Percentiles rank a stretch among this genome's conserved stretches.
These are phyloP conservation scores for Dispira parvispora DNA, from an alignment of 192 early-diverging fungal species.

Conservation along the genomic window DNA sequence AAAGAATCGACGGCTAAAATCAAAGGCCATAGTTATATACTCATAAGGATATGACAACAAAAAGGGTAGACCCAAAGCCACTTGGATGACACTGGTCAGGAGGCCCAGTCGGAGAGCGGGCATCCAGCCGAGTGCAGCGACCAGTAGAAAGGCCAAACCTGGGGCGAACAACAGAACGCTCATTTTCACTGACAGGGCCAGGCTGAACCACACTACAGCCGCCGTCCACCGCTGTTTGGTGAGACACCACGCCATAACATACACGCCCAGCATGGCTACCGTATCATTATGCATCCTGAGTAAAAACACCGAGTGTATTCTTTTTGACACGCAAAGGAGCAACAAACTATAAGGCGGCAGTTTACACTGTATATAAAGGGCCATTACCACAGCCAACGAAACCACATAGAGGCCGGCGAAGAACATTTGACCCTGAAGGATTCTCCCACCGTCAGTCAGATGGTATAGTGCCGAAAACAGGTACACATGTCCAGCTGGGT, in stretches of 20 bases:
- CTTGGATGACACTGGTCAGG: conserved; percentile 17
- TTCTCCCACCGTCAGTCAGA: conserved; percentile 49
- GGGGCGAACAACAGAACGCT: conserved; percentile 84
- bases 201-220: conserved; percentile 26
- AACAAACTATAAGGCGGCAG: conserved; percentile 47
- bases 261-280: conserved; percentile 70
- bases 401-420: conserved; percentile 62
- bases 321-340: conserved; percentile 51
- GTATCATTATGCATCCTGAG: conserved; percentile 87
- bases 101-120: conserved; percentile 13
- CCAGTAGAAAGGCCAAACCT: conserved; percentile 49
- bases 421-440: conserved; percentile 65
- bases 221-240: conserved; percentile 28
- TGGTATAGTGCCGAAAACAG: conserved; percentile 56
- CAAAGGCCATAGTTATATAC: conserved; percentile 70
- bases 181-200: conserved; percentile 87
- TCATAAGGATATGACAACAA: conserved; percentile 29
- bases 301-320: conserved; percentile 85
- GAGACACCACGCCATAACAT: conserved; percentile 47
- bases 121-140: neutral
- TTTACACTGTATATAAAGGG: conserved; percentile 37
- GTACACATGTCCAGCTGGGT: conserved; percentile 89
- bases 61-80: conserved; percentile 45
- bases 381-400: conserved; percentile 45
- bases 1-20: conserved; percentile 68